These are phyloP conservation scores for Cutaneotrichosporon sp. DNA, from an alignment of 1,284 basidiomycete species.

Conservation along the genomic window DNA sequence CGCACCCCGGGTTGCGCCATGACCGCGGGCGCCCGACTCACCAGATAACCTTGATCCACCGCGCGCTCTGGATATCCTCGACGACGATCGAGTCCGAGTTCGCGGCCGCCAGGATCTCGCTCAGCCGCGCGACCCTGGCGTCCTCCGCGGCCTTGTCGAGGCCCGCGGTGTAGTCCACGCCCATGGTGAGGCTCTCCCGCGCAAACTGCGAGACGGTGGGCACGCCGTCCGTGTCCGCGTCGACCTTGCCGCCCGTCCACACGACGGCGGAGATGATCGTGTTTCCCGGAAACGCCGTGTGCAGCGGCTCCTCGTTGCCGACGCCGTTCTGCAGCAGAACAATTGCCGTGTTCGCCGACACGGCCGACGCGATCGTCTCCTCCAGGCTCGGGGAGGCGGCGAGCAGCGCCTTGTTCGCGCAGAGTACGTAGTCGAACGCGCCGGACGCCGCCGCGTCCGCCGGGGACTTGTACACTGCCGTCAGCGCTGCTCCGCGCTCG, in stretches of 20 bases:
- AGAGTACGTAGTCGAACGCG: slow-evolving; percentile 49
- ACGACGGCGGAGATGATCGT: slow-evolving; percentile 57
- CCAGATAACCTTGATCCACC: slow-evolving; percentile 58
- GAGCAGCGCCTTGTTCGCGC: slow-evolving; percentile 54
- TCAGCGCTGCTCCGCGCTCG: too few species aligned
- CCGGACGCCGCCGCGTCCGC: slow-evolving; percentile 49
- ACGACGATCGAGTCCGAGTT: slow-evolving; percentile 48
- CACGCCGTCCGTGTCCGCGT: slow-evolving; percentile 26
- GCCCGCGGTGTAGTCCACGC: slow-evolving; percentile 44
- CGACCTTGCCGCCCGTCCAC: slow-evolving; percentile 53
- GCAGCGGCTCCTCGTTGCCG: slow-evolving; percentile 56
- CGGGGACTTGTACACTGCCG: slow-evolving; percentile 43
- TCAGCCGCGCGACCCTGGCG: slow-evolving; percentile 42
- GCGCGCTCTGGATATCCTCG: slow-evolving; percentile 56
- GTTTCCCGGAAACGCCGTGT: slow-evolving; percentile 51
- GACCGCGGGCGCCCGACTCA: slow-evolving; percentile 27
- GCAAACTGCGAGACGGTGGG: slow-evolving; percentile 48
- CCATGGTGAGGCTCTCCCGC: slow-evolving; percentile 51
- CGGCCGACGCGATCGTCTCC: slow-evolving; percentile 45
- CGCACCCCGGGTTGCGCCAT: too few species aligned
- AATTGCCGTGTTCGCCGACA: slow-evolving; percentile 48
- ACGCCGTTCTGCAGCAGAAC: slow-evolving; percentile 59
- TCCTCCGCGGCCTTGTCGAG: slow-evolving; percentile 36
- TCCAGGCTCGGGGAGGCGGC: slow-evolving; percentile 48
- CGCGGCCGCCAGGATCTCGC: slow-evolving; percentile 43